These are phyloP conservation scores for Lonicera japonica DNA, from an alignment of 129 eudicot species.

Conservation along the genomic window DNA sequence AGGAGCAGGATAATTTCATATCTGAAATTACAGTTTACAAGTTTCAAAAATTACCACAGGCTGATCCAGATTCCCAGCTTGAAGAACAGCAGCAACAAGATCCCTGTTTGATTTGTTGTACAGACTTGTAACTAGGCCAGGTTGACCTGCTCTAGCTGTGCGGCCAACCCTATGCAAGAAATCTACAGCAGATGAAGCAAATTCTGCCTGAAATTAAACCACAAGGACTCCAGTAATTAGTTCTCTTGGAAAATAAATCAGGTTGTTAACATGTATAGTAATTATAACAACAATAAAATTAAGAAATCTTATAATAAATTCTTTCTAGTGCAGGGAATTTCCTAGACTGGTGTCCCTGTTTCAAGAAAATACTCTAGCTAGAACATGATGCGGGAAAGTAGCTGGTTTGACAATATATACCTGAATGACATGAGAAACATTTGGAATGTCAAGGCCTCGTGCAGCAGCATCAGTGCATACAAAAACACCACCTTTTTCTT, in stretches of 20 bases:
- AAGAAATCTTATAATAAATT: no score
- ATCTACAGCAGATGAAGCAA: slow-evolving; percentile 89
- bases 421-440: slow-evolving; percentile 95
- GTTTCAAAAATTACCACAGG: slow-evolving; percentile 61
- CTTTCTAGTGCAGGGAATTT: no score
- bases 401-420: slow-evolving; percentile 15
- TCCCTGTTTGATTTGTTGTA: slow-evolving; percentile 65
- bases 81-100: slow-evolving; percentile 85
- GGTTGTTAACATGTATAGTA: background rate
- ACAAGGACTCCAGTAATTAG: slow-evolving; percentile 1
- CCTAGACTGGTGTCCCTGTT: no score
- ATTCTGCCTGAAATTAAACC: slow-evolving; percentile 63
- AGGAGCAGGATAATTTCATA: background rate
- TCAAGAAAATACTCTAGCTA: no score
- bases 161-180: slow-evolving; percentile 95
- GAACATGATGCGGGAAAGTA: background rate
- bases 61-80: slow-evolving; percentile 62
- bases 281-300: background rate
- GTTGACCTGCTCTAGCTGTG: slow-evolving; percentile 93
- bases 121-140: slow-evolving; percentile 86
- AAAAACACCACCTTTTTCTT: slow-evolving; percentile 78
- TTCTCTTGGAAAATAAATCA: background rate
- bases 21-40: background rate
- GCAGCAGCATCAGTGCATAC: slow-evolving; percentile 99
- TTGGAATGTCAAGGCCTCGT: slow-evolving; percentile 86